Evolutionary conservation across 2,329 filamentous ascomycete genomes (phyloP), one percentile per base, ranked within the genome.

Genomic region (Penicillium sp.): DNA sequence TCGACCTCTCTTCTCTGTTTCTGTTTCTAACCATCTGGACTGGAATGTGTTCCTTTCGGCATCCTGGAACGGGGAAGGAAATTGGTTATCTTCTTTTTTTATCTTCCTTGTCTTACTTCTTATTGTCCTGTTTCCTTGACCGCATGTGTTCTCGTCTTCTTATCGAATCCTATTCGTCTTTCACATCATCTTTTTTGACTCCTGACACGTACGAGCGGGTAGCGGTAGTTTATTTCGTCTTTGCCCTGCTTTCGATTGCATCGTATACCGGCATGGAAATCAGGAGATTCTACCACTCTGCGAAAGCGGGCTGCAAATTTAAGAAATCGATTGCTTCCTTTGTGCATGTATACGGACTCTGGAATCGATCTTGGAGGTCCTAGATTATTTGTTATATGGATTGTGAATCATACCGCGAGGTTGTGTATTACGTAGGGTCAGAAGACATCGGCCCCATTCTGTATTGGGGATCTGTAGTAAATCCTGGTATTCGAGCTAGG

Each of bases 31-130:
- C 51, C 61, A 62, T 63, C 55, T 64, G 61, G 54, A 61, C 40
- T 50, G 60, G 62, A 61, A 62, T 59, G 47, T 61, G 11, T 51
- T 45, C 56, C 48, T 57, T 53, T 57, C 58, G 58, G 57, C 59
- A 65, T 64, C 50, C 53, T 58, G 56, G 55, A 60, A 56, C 54
- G 58, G 49, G 48, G 51, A 41, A 51, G 59, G 58, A 51, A 56
- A 41, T 53, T 57, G 56, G 60, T 43, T 55, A 62, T 59, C 47
- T 62, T 59, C 60, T 65, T 50, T 60, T 63, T 57, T 55, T 53
- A 49, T 46, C 52, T 55, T 62, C 59, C 50, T 49, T 52, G 30
- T 30, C 47, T 18, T 18, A 34, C 46, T 34, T 53, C 38, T 65
- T 62, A 57, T 58, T 52, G 60, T 59, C 60, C 50, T 58, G 60